These are phyloP conservation scores for Chaetomium tenue DNA, from an alignment of 495 filamentous ascomycete genomes.

Conservation along the genomic window DNA sequence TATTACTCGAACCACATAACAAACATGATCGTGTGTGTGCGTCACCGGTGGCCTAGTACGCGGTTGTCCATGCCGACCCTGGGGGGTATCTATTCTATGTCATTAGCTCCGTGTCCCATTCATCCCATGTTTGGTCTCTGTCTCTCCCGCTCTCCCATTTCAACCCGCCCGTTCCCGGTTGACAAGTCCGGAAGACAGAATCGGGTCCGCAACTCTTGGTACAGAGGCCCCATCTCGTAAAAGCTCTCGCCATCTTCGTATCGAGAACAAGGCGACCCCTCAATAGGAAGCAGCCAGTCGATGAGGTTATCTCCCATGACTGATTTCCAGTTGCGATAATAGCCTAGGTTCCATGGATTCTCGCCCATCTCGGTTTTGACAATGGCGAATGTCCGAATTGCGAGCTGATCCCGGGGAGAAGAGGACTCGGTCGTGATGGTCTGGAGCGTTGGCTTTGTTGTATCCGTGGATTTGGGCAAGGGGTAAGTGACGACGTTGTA, in stretches of 20 bases:
- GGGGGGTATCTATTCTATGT: slow-evolving; percentile 26
- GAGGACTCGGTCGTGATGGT: slow-evolving; percentile 1
- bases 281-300: slow-evolving; percentile 75
- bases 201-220: slow-evolving; percentile 39
- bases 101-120: slow-evolving; percentile 15
- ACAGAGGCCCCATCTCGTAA: slow-evolving; percentile 47
- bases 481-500: slow-evolving; percentile 46
- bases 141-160: slow-evolving; percentile 14
- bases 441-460: slow-evolving; percentile 13
- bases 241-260: slow-evolving; percentile 51
- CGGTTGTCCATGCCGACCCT: not conserved
- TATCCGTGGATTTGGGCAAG: slow-evolving; percentile 31
- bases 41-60: not conserved
- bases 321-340: slow-evolving; percentile 64
- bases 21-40: not conserved
- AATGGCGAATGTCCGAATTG: slow-evolving; percentile 69
- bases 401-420: slow-evolving; percentile 42
- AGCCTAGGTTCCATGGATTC: slow-evolving; percentile 74
- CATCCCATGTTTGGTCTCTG: slow-evolving; percentile 6
- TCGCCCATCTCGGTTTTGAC: slow-evolving; percentile 69
- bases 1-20: slow-evolving; percentile 1
- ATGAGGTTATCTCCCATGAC: slow-evolving; percentile 67
- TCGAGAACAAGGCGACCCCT: slow-evolving; percentile 58
- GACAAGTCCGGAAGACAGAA: slow-evolving; percentile 38
- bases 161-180: slow-evolving; percentile 8